A percentile compares a stretch with the other conserved stretches of the same genome.
phyloP scores from a whole-genome alignment of 2,329 filamentous ascomycete species.

The Hypocreales sp. region DNA sequence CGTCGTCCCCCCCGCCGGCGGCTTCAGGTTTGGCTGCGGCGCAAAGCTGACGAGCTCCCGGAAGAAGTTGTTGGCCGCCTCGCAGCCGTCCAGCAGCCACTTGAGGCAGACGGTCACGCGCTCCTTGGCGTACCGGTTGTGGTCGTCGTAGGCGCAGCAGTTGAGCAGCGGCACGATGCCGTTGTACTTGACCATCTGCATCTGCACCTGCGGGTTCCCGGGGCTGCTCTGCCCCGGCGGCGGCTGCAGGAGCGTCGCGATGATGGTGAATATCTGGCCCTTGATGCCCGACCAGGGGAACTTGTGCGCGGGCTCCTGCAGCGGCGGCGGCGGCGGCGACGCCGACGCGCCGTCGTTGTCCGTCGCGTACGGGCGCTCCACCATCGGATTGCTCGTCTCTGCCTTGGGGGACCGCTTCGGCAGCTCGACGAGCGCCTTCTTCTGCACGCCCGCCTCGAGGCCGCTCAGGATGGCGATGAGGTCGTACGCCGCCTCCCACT shows the following conservation, averaged over 20 bases:
- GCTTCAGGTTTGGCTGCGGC: slow-evolving; percentile 21
- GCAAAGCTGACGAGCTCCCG: slow-evolving; percentile 40
- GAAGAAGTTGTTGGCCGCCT: slow-evolving; percentile 57
- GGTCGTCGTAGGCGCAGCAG: slow-evolving; percentile 80
- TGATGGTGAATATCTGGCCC: slow-evolving; percentile 78
- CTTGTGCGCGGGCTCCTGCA: slow-evolving; percentile 49
- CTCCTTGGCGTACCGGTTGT: slow-evolving; percentile 90
- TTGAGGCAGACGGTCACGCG: slow-evolving; percentile 81
- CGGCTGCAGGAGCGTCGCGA: slow-evolving; percentile 80
- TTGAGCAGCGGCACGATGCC: slow-evolving; percentile 79
- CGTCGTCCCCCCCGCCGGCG: slow-evolving; percentile 17
- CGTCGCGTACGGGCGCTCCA: slow-evolving; percentile 49
- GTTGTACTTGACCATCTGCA: slow-evolving; percentile 71
- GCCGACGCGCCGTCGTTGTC: slow-evolving; percentile 11
- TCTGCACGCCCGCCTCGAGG: slow-evolving; percentile 75
- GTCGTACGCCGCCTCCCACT: slow-evolving; percentile 86
- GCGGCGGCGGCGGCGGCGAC: slow-evolving; percentile 24
- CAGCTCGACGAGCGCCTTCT: slow-evolving; percentile 49
- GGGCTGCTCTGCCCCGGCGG: slow-evolving; percentile 45
- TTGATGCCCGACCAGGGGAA: slow-evolving; percentile 66
- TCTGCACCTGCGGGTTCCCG: slow-evolving; percentile 62
- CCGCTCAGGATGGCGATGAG: slow-evolving; percentile 76
- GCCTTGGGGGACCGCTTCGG: slow-evolving; percentile 13
- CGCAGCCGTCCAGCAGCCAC: slow-evolving; percentile 61
- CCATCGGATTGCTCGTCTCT: slow-evolving; percentile 18